A percentile compares a stretch with the other conserved stretches of the same genome.
These are phyloP conservation scores for Colletotrichum sp. DNA, from an alignment of 2,329 filamentous ascomycete genomes.

Conservation along the genomic window DNA sequence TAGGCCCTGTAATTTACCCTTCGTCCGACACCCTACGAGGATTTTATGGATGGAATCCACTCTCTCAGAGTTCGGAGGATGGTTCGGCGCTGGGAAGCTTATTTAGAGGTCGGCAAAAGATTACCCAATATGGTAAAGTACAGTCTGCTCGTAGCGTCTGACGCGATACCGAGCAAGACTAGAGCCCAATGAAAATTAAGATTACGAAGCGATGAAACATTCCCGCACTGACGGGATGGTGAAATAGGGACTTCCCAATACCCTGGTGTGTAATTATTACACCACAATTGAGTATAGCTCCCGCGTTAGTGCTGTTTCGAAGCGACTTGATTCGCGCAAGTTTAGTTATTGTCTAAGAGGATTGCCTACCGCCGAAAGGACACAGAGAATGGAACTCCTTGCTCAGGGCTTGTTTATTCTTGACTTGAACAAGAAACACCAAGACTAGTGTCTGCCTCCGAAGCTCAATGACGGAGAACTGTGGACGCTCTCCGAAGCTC, in stretches of 20 bases:
- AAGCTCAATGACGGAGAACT: neutral
- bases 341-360: accelerated
- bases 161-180: neutral
- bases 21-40: neutral
- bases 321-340: neutral
- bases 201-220: neutral
- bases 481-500: neutral
- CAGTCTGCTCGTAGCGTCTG: neutral
- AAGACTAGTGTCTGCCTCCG: neutral
- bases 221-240: neutral
- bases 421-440: neutral
- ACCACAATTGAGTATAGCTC: neutral
- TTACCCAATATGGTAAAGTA: neutral
- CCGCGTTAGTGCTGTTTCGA: neutral
- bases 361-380: accelerated
- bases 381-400: neutral
- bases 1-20: neutral
- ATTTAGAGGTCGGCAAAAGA: neutral
- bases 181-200: neutral
- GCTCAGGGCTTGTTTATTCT: accelerated
- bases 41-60: neutral
- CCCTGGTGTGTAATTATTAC: neutral
- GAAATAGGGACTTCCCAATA: neutral
- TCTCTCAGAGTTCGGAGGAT: neutral
- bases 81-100: neutral